Evolutionary conservation across 108 stramenopile genomes (phyloP).

Genomic region (Cyclotella cryptica): DNA sequence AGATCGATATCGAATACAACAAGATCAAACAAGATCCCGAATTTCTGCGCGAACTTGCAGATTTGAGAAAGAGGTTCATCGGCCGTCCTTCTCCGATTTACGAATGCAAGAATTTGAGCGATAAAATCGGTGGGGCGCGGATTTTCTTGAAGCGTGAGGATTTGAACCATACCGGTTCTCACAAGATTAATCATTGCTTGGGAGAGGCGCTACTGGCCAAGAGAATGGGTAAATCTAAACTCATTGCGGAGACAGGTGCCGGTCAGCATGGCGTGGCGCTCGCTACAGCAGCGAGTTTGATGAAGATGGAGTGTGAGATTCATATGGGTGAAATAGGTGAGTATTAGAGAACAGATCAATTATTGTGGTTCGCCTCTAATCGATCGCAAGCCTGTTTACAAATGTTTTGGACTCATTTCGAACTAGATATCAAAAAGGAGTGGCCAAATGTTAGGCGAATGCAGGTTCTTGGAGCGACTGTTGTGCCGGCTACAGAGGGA

Average conservation of each 20-base stretch:
- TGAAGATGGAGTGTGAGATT: slow-evolving; percentile 89
- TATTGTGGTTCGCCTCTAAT: too few species aligned
- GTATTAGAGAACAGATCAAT: too few species aligned
- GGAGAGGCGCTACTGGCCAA: slow-evolving; percentile 94
- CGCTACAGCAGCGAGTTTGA: slow-evolving; percentile 90
- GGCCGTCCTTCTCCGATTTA: slow-evolving; percentile 93
- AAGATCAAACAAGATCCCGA: slow-evolving; percentile 81
- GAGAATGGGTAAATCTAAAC: slow-evolving; percentile 88
- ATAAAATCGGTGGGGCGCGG: slow-evolving; percentile 82
- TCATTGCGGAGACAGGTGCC: slow-evolving; percentile 97
- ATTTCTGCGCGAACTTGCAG: slow-evolving; percentile 85
- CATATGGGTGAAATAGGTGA: slow-evolving; percentile 82
- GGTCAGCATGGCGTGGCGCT: slow-evolving; percentile 97
- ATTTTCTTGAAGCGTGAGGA: slow-evolving; percentile 96
- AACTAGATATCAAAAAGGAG: slow-evolving; percentile 91
- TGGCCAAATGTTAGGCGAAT: slow-evolving; percentile 94
- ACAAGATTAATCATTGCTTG: slow-evolving; percentile 96
- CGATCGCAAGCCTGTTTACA: too few species aligned
- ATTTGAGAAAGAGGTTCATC: slow-evolving; percentile 85
- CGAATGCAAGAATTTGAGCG: slow-evolving; percentile 83
- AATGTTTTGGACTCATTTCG: slow-evolving; percentile 25
- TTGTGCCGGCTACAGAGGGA: slow-evolving; percentile 86
- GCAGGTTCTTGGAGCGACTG: slow-evolving; percentile 95
- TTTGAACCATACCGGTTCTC: slow-evolving; percentile 94
- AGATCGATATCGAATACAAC: slow-evolving; percentile 88